Percentiles rank a stretch among this genome's conserved stretches.
These are phyloP conservation scores for Panicum hallii DNA, from an alignment of 202 grass and related monocot genomes.

Conservation along the genomic window DNA sequence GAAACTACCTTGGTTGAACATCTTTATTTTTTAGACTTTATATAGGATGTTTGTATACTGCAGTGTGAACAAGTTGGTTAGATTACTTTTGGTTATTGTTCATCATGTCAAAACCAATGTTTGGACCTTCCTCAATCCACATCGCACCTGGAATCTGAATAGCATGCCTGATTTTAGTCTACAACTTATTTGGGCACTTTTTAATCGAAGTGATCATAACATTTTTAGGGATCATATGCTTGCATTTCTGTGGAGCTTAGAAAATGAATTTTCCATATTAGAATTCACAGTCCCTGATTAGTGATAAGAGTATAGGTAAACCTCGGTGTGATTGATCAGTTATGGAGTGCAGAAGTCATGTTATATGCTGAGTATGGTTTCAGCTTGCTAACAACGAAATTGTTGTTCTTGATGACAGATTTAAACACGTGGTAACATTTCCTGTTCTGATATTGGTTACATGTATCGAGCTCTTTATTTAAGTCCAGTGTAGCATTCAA, in stretches of 20 bases:
- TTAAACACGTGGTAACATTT: neutral
- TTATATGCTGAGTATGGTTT: neutral
- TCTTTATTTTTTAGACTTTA: neutral
- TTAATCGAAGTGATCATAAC: neutral
- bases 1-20: neutral
- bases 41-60: neutral
- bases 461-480: neutral
- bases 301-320: neutral
- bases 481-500: neutral
- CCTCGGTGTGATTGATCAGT: neutral
- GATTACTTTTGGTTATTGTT: neutral
- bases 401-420: neutral
- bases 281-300: neutral
- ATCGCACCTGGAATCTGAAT: neutral
- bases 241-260: neutral
- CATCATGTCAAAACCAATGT: neutral
- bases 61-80: neutral
- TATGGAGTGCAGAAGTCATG: neutral
- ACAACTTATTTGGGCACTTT: constrained; percentile 2
- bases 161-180: neutral
- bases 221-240: neutral
- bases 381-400: constrained; percentile 8
- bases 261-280: neutral
- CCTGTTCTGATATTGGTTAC: neutral
- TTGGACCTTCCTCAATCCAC: neutral